Conservation (phyloP, 305 asterid species). For the Fraxinus dipetala region DNA sequence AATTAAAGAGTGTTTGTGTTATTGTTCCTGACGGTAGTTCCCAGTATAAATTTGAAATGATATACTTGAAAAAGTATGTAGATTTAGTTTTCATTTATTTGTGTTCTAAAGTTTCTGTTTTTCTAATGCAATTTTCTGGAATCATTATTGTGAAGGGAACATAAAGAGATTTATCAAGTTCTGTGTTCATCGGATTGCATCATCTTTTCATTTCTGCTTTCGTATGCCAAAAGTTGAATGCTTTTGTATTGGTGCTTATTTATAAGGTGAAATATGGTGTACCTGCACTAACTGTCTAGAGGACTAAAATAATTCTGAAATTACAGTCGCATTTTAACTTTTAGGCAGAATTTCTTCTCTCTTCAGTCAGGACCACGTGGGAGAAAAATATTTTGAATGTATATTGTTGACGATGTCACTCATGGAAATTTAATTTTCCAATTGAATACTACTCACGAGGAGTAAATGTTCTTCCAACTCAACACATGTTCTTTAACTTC, state of each 20-base stretch:
- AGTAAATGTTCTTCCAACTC: conserved; percentile 4
- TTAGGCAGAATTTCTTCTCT: neutral
- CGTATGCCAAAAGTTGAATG: conserved; percentile 1
- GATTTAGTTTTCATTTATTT: neutral
- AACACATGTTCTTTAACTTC: neutral
- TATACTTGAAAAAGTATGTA: neutral
- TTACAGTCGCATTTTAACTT: neutral
- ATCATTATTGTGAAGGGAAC: neutral
- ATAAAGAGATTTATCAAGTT: neutral
- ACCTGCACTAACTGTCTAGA: neutral
- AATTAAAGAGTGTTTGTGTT: conserved; percentile 2
- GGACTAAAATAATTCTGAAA: neutral
- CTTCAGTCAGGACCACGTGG: neutral
- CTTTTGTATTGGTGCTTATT: neutral
- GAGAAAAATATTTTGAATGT: neutral
- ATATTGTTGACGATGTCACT: neutral
- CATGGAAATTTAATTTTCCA: neutral
- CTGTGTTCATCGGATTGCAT: neutral
- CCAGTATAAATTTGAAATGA: neutral
- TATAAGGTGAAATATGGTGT: neutral
- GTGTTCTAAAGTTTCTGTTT: neutral
- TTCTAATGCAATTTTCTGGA: neutral
- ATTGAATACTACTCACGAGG: neutral
- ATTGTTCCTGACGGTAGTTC: conserved; percentile 5
- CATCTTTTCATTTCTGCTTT: conserved; percentile 3